Evolutionary conservation across 352 stramenopile species (phyloP).

Genomic region (Globisporangium mamillatum): DNA sequence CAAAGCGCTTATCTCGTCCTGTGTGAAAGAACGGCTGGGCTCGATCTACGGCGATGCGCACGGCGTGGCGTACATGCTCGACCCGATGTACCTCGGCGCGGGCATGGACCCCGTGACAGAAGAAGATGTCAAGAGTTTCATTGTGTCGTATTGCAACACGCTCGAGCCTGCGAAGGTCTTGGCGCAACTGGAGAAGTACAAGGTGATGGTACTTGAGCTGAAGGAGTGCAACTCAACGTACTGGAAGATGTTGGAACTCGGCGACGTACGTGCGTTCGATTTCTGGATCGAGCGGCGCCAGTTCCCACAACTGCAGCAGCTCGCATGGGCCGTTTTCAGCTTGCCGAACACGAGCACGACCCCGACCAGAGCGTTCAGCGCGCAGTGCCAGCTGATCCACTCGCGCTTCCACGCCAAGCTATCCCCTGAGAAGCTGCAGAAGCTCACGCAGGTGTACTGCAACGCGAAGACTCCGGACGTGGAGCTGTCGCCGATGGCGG

Average conservation of each 20-base stretch:
- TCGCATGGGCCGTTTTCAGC: constrained; percentile 53
- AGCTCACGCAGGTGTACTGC: constrained; percentile 63
- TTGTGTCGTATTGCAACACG: constrained; percentile 40
- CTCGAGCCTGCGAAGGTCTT: constrained; percentile 38
- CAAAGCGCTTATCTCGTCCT: constrained; percentile 66
- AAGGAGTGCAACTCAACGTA: constrained; percentile 54
- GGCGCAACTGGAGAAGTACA: constrained; percentile 48
- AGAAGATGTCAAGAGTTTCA: constrained; percentile 45
- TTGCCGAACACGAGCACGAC: constrained; percentile 46
- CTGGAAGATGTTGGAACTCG: constrained; percentile 49
- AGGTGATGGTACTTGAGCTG: constrained; percentile 42
- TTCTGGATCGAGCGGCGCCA: constrained; percentile 62
- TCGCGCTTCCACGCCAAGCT: constrained; percentile 43
- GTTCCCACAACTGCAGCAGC: constrained; percentile 57
- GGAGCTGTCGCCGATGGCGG: constrained; percentile 6
- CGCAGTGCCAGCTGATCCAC: constrained; percentile 30
- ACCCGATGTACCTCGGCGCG: constrained; percentile 49
- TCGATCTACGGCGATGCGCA: constrained; percentile 61
- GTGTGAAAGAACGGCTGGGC: constrained; percentile 58
- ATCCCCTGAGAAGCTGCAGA: constrained; percentile 39
- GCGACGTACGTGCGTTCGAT: constrained; percentile 42
- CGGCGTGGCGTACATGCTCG: constrained; percentile 57
- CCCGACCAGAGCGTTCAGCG: constrained; percentile 34
- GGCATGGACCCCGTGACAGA: constrained; percentile 47
- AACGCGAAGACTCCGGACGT: constrained; percentile 37